Evolutionary conservation across 1,139 yeast species (phyloP).

Genomic region (Saccharomyces hybrid): DNA sequence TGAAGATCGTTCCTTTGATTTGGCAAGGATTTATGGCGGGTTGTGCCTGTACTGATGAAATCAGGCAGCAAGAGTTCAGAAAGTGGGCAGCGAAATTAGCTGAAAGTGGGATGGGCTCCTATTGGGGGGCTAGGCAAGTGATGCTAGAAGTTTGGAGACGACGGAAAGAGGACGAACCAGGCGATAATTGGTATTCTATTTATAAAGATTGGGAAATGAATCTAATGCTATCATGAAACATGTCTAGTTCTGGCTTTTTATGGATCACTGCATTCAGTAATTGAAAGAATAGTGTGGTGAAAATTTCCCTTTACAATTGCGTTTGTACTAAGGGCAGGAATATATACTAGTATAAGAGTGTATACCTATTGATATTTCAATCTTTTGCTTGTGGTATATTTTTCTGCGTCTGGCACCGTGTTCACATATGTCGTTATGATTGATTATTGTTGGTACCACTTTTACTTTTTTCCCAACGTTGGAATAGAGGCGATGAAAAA

Average conservation of each 20-base stretch:
- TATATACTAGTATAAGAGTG: neutral
- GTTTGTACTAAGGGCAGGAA: neutral
- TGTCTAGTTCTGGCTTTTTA: neutral
- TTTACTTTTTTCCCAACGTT: too few species aligned
- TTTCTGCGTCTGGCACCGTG: neutral
- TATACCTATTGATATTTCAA: neutral
- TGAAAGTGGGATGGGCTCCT: conserved; percentile 68
- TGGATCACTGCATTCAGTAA: neutral
- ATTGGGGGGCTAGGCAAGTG: conserved; percentile 79
- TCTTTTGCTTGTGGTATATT: neutral
- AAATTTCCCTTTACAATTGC: neutral
- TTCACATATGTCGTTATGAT: too few species aligned
- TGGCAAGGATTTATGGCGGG: conserved; percentile 93
- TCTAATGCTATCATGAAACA: conserved; percentile 46
- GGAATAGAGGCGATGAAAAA: too few species aligned
- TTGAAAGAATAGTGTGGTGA: neutral
- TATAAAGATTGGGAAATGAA: conserved; percentile 81
- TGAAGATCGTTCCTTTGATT: conserved; percentile 64
- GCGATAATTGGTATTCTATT: conserved; percentile 73
- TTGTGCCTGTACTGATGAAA: conserved; percentile 60
- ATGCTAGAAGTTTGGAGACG: conserved; percentile 86
- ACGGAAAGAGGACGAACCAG: conserved; percentile 48
- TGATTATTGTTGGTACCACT: too few species aligned
- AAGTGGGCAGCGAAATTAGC: conserved; percentile 80
- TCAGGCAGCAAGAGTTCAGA: conserved; percentile 59